Conservation (phyloP, 129 eudicot genomes). For the Lactuca saligna region DNA sequence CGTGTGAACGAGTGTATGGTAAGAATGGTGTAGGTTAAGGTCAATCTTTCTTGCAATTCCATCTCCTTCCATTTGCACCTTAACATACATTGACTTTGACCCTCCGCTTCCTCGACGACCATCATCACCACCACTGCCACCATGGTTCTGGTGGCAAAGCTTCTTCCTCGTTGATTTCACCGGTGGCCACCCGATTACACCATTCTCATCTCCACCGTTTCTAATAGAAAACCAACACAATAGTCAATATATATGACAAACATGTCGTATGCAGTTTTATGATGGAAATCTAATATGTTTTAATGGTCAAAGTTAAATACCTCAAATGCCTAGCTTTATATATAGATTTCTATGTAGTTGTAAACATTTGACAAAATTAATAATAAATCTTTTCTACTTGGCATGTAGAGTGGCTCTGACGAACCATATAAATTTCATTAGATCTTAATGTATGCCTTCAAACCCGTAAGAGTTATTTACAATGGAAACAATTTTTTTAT, state of each 20-base stretch:
- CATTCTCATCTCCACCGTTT: constrained; percentile 24
- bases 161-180: constrained; percentile 57
- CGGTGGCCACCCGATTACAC: constrained; percentile 75
- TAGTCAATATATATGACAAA: neutral
- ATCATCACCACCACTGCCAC: neutral
- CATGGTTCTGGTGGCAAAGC: constrained; percentile 29
- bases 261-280: no score
- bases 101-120: neutral
- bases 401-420: no score
- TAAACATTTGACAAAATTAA: no score
- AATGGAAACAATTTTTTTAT: no score
- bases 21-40: constrained; percentile 45
- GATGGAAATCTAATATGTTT: no score
- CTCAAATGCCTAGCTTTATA: no score
- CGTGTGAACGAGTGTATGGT: constrained; percentile 44
- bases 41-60: constrained; percentile 73
- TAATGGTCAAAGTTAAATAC: no score
- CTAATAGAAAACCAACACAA: constrained; percentile 2
- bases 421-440: no score
- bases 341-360: no score
- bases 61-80: constrained; percentile 83
- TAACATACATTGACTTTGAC: constrained; percentile 49
- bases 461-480: no score
- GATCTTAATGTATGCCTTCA: no score
- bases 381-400: no score